Base-by-base conservation (phyloP, 1,284 basidiomycete genomes). In the Cutaneotrichosporon sp. region DNA sequence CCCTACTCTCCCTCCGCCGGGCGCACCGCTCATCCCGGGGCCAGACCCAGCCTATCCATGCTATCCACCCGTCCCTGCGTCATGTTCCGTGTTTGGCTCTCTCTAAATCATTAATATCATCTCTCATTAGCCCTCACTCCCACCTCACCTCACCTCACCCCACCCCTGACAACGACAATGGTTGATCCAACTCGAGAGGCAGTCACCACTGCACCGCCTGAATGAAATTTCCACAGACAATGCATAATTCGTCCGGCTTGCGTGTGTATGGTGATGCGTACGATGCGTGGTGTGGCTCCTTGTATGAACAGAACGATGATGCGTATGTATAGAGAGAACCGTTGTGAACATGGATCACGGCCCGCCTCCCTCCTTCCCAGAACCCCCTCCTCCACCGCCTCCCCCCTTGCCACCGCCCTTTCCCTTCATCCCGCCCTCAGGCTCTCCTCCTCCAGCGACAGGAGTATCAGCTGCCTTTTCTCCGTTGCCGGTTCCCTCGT, bases 151-250 rank as follows among this genome's bases (percentile, higher is more conserved):
- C 36, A 38, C 36, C 4, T 16, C 31, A n/a, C n/a, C n/a, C n/a
- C n/a, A n/a, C n/a, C n/a, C n/a, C n/a, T n/a, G n/a, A n/a, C n/a
- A n/a, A n/a, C n/a, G n/a, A n/a, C n/a, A n/a, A n/a, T n/a, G n/a
- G n/a, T n/a, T n/a, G 31, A 6, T 38, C 36, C 9, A 36, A 38
- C 36, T 1, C 33, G 9, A 33, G 3, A 13, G 2, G 6, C 16
- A 13, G 6, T 36, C 34, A 16, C 16, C 34, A 42, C 3, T n/a
- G 18, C 34, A 36, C 34, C 16, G 38, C 16, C 16, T n/a, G 7
- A n/a, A n/a, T 7, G 16, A 42, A 42, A 42, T 42, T n/a, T 46
- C 25, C 47, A 50, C 47, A 50, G 47, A 50, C 47, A 50, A 50
- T 50, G 47, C 47, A 50, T 20, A 27, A 27, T 14, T 27, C 47